Evolutionary conservation across 2,329 filamentous ascomycete species (phyloP).

Genomic region (Geosmithia morbida): DNA sequence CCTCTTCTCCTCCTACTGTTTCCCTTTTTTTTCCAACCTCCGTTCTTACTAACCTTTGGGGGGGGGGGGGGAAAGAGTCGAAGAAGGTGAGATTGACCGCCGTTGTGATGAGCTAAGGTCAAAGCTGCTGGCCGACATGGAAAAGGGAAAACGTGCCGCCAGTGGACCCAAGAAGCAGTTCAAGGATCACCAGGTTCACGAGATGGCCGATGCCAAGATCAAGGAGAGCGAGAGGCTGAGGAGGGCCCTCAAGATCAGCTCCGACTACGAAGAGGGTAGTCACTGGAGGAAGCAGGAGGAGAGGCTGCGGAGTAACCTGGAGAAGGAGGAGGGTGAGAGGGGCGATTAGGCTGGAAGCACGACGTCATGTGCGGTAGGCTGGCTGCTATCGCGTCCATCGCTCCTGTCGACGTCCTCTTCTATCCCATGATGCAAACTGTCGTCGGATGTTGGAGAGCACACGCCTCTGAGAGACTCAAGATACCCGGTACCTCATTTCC

Average conservation of each 20-base stretch:
- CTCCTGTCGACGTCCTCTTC: too few species aligned
- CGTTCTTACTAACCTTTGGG: conserved; percentile 6
- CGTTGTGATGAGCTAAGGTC: conserved; percentile 25
- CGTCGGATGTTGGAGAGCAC: too few species aligned
- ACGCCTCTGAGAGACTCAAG: neutral
- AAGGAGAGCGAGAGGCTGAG: conserved; percentile 83
- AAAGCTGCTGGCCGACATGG: conserved; percentile 23
- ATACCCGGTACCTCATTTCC: neutral
- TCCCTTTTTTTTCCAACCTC: neutral
- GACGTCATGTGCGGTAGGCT: neutral
- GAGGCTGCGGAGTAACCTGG: conserved; percentile 31
- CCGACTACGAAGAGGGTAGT: conserved; percentile 71
- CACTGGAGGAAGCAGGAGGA: conserved; percentile 82
- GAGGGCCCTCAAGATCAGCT: conserved; percentile 73
- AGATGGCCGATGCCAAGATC: conserved; percentile 90
- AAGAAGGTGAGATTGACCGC: conserved; percentile 84
- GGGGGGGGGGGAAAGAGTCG: too few species aligned
- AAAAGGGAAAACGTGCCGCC: conserved; percentile 14
- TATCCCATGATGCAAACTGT: too few species aligned
- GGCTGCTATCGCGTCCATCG: neutral
- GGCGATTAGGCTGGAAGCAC: conserved; percentile 5
- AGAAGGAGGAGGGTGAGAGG: conserved; percentile 21
- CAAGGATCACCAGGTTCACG: conserved; percentile 90
- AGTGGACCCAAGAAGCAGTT: conserved; percentile 35
- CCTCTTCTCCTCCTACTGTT: neutral